These are phyloP conservation scores for Chernovozyma sophiae-reginae DNA, from an alignment of 1,139 yeast species.

Conservation along the genomic window DNA sequence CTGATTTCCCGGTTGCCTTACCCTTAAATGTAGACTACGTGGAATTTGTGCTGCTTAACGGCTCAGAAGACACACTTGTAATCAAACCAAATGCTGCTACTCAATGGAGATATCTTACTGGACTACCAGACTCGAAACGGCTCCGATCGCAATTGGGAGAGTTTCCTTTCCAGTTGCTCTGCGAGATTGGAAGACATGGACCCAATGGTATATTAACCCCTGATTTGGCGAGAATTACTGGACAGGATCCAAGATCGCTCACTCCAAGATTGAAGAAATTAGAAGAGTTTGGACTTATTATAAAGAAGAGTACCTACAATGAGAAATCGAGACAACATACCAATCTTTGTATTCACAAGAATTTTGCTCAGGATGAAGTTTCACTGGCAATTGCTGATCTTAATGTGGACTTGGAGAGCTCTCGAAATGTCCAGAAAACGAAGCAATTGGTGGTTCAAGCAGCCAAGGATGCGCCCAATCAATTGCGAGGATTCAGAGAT, in stretches of 20 bases:
- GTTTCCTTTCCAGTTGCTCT: constrained; percentile 36
- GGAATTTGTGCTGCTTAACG: constrained; percentile 16
- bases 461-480: constrained; percentile 62
- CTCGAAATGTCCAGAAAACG: constrained; percentile 29
- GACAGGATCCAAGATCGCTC: constrained; percentile 70
- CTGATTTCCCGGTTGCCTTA: constrained; percentile 2
- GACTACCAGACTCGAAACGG: constrained; percentile 31
- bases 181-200: constrained; percentile 53
- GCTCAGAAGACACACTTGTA: constrained; percentile 14
- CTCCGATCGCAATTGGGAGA: constrained; percentile 35
- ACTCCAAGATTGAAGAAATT: constrained; percentile 58
- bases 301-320: constrained; percentile 36
- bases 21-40: constrained; percentile 12
- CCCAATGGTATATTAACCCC: constrained; percentile 55
- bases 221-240: constrained; percentile 50
- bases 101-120: constrained; percentile 41
- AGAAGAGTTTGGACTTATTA: constrained; percentile 45
- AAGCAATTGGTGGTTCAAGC: constrained; percentile 45
- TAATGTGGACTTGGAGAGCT: constrained; percentile 22
- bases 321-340: constrained; percentile 47
- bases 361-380: constrained; percentile 35
- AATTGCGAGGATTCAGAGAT: constrained; percentile 63
- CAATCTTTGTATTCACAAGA: constrained; percentile 42
- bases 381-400: constrained; percentile 29
- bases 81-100: constrained; percentile 35